phyloP scores from a whole-genome alignment of 1,139 yeast genomes.

The Torulaspora pretoriensis region DNA sequence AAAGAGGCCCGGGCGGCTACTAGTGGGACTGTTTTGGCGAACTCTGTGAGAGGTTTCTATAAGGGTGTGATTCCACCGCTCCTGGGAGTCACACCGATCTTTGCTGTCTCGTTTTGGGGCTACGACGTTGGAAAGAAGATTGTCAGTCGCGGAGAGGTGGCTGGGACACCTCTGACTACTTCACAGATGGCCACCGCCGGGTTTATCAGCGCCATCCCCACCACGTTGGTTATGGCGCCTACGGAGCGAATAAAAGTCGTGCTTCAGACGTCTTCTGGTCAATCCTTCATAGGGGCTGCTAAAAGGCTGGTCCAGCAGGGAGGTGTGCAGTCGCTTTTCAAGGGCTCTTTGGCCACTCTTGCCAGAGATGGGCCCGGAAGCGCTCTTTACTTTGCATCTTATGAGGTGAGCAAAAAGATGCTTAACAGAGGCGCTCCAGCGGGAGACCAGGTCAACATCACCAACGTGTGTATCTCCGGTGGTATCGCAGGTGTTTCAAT shows the following conservation, averaged over 20 bases:
- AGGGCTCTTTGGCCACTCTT: constrained; percentile 87
- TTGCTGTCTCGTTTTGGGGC: constrained; percentile 98
- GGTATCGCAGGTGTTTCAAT: constrained; percentile 93
- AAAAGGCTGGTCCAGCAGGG: constrained; percentile 72
- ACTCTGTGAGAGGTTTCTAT: constrained; percentile 57
- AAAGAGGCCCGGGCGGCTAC: constrained; percentile 58
- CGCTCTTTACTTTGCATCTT: constrained; percentile 94
- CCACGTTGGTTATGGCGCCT: constrained; percentile 93
- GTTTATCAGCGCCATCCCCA: constrained; percentile 91
- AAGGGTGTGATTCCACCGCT: constrained; percentile 88
- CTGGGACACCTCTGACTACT: constrained; percentile 44
- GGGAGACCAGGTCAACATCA: constrained; percentile 56
- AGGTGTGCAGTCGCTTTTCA: constrained; percentile 78
- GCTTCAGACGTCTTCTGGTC: constrained; percentile 66
- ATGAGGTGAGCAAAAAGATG: constrained; percentile 69
- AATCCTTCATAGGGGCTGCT: constrained; percentile 45
- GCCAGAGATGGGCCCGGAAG: constrained; percentile 98
- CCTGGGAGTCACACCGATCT: constrained; percentile 95
- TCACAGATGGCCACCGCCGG: constrained; percentile 87
- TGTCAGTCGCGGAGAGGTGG: constrained; percentile 29
- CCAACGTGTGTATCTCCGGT: constrained; percentile 83
- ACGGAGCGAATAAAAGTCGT: constrained; percentile 94
- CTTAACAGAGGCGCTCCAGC: constrained; percentile 41
- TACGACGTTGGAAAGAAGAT: constrained; percentile 90
- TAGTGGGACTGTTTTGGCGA: constrained; percentile 13